A percentile compares a stretch with the other conserved stretches of the same genome.
Conservation (phyloP, 257 asterid species). For the Solanum habrochaites region DNA sequence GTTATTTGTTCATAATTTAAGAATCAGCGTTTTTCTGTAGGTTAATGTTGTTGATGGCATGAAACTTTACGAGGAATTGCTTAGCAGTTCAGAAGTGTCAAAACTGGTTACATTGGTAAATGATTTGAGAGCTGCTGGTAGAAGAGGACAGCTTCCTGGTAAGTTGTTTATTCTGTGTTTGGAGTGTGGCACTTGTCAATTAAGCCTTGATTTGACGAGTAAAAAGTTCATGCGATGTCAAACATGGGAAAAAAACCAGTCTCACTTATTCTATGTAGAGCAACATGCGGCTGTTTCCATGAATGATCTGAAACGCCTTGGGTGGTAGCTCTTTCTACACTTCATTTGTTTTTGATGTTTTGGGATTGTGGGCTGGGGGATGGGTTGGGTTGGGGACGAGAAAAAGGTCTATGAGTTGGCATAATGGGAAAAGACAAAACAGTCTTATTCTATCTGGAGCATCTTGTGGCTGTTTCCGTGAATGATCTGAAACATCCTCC, state of each 20-base stretch:
- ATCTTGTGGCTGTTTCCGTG: neutral
- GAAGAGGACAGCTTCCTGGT: conserved; percentile 75
- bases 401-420: neutral
- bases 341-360: neutral
- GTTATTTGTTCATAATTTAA: neutral
- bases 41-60: conserved; percentile 74
- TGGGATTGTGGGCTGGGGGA: neutral
- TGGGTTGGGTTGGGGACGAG: neutral
- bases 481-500: neutral
- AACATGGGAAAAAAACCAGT: neutral
- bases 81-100: conserved; percentile 47
- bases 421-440: neutral
- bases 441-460: neutral
- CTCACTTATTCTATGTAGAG: neutral
- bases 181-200: neutral
- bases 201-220: neutral
- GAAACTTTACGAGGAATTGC: conserved; percentile 56
- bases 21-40: conserved; percentile 13
- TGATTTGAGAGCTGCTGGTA: conserved; percentile 82
- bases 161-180: conserved; percentile 14
- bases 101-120: conserved; percentile 48
- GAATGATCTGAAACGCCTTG: neutral
- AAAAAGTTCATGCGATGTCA: neutral
- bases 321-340: neutral
- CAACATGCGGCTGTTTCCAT: neutral